Conservation (phyloP, 768 basidiomycete genomes). For the Trametes villosa region DNA sequence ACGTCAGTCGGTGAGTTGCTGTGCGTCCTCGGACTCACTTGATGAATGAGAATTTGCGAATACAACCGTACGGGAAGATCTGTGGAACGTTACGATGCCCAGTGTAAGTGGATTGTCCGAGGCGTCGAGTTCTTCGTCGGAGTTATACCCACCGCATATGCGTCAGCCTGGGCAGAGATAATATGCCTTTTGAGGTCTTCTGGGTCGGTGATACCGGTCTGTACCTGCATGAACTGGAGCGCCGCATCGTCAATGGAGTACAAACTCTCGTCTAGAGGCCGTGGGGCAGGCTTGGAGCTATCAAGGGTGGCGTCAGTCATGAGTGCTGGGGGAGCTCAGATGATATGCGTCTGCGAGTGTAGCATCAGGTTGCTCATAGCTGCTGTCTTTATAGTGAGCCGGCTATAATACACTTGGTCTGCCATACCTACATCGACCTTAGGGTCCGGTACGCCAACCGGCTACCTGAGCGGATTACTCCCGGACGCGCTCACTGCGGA, state of each 20-base stretch:
- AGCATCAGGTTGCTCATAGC: too few relatives aligned
- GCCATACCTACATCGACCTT: neutral
- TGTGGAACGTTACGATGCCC: neutral
- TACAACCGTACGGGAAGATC: slow-evolving; percentile 34
- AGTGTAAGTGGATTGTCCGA: neutral
- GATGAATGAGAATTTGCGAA: slow-evolving; percentile 28
- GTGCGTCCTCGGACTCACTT: slow-evolving; percentile 12
- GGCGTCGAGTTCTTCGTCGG: too few relatives aligned
- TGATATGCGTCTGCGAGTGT: too few relatives aligned
- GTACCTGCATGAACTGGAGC: slow-evolving; percentile 26
- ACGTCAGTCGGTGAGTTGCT: too few relatives aligned
- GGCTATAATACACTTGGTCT: neutral
- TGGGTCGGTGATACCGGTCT: slow-evolving; percentile 31
- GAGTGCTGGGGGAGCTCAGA: too few relatives aligned
- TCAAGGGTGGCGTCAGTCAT: neutral
- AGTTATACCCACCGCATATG: slow-evolving; percentile 27
- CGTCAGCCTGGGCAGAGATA: slow-evolving; percentile 29
- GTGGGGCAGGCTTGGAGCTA: neutral
- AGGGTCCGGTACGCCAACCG: neutral
- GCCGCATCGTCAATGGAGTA: slow-evolving; percentile 21
- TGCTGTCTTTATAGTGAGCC: neutral
- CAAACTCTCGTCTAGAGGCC: slow-evolving; percentile 5
- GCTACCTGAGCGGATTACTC: neutral
- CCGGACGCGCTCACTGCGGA: too few relatives aligned
- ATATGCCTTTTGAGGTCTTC: slow-evolving; percentile 32